These are phyloP conservation scores for Aspergillus panamensis DNA, from an alignment of 495 filamentous ascomycete genomes.

Conservation along the genomic window DNA sequence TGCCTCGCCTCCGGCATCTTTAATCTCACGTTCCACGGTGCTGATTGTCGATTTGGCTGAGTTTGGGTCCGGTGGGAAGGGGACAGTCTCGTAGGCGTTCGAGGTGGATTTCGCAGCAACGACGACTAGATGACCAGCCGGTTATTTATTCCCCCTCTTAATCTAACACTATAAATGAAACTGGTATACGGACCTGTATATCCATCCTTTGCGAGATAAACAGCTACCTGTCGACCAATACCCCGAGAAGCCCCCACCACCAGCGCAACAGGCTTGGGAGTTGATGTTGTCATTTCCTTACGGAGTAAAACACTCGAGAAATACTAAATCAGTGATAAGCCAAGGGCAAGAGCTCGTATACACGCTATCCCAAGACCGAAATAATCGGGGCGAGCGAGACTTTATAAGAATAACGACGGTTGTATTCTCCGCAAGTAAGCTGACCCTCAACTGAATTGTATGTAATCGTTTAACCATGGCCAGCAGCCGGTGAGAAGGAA, in stretches of 20 bases:
- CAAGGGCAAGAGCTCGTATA: neutral
- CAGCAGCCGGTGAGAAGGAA: neutral
- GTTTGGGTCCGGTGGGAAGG: slow-evolving; percentile 83
- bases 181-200: slow-evolving; percentile 56
- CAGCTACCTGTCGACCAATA: slow-evolving; percentile 73
- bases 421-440: neutral
- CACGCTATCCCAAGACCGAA: neutral
- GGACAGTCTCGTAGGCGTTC: slow-evolving; percentile 48
- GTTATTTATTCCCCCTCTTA: slow-evolving; percentile 7
- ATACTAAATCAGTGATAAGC: neutral
- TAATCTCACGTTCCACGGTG: slow-evolving; percentile 79
- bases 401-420: neutral
- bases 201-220: slow-evolving; percentile 65
- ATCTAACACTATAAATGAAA: neutral
- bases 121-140: slow-evolving; percentile 56
- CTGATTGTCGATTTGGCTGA: slow-evolving; percentile 73
- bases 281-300: slow-evolving; percentile 15
- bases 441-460: slow-evolving; percentile 2
- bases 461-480: neutral
- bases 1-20: slow-evolving; percentile 59
- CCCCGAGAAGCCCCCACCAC: slow-evolving; percentile 69
- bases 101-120: slow-evolving; percentile 78
- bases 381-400: neutral
- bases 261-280: slow-evolving; percentile 53
- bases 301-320: neutral